Conservation (phyloP, 805 yeast species). For the Saccharomyces mikatae region DNA sequence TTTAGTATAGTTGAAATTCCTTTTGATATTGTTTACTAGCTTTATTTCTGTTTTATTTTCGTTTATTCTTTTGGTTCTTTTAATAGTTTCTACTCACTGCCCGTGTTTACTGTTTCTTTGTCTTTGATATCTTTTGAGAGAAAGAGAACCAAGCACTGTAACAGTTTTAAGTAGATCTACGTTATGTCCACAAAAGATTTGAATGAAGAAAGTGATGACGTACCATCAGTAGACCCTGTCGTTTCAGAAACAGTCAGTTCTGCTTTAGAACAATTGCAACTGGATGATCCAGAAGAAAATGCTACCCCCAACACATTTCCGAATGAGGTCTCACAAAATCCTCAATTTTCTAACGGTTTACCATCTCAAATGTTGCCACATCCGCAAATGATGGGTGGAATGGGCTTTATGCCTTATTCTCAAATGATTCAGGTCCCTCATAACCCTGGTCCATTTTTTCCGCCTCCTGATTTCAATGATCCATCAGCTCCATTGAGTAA, state of each 20-base stretch:
- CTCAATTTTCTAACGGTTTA: neutral
- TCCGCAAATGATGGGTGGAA: slow-evolving; percentile 22
- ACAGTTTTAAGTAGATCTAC: neutral
- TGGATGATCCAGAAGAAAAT: slow-evolving; percentile 19
- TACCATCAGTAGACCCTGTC: slow-evolving; percentile 16
- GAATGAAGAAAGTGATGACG: slow-evolving; percentile 5
- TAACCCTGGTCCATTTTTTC: slow-evolving; percentile 19
- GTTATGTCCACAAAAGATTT: slow-evolving; percentile 10
- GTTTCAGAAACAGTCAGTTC: slow-evolving; percentile 25
- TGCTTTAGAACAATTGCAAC: slow-evolving; percentile 27
- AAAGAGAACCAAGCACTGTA: neutral
- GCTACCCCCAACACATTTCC: neutral
- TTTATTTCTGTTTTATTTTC: neutral
- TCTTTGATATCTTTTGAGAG: neutral
- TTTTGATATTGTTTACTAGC: neutral
- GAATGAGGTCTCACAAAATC: neutral
- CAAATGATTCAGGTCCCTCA: slow-evolving; percentile 30
- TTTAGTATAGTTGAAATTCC: neutral
- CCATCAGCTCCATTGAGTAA: slow-evolving; percentile 2
- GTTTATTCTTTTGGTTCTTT: neutral
- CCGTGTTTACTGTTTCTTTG: neutral
- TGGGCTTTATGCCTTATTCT: slow-evolving; percentile 28
- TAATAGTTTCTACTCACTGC: neutral
- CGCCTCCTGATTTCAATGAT: slow-evolving; percentile 18
- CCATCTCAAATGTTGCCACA: slow-evolving; percentile 17